These are phyloP conservation scores for Amphicarpaea edgeworthii DNA, from an alignment of 306 rosid species.

Conservation along the genomic window DNA sequence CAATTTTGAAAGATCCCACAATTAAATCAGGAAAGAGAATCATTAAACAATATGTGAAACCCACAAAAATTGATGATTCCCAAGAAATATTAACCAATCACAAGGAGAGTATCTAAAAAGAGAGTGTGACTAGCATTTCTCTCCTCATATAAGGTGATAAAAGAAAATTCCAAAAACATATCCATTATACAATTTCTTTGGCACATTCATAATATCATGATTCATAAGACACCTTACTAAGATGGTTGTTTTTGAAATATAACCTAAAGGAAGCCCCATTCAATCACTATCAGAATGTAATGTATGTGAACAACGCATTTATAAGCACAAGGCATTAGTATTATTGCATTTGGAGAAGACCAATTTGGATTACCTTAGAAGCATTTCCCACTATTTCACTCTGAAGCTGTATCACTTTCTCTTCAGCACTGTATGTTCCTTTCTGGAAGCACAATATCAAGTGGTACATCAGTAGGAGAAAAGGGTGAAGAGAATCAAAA, in stretches of 20 bases:
- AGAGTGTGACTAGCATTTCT: no score
- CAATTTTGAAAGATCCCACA: no score
- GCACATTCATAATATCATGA: not conserved
- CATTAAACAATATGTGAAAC: no score
- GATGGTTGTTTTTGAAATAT: slow-evolving; percentile 6
- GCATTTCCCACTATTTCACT: slow-evolving; percentile 87
- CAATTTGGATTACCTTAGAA: slow-evolving; percentile 69
- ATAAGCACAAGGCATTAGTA: slow-evolving; percentile 11
- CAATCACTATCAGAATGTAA: slow-evolving; percentile 8
- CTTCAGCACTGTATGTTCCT: slow-evolving; percentile 69
- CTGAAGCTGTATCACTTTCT: slow-evolving; percentile 73
- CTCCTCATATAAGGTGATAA: no score
- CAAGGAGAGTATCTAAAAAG: no score
- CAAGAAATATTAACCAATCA: no score
- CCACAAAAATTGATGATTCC: no score
- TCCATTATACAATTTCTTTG: not conserved
- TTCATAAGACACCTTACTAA: not conserved
- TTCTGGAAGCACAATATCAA: slow-evolving; percentile 56
- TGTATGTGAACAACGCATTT: slow-evolving; percentile 16
- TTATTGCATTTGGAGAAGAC: slow-evolving; percentile 24
- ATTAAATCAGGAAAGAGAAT: no score
- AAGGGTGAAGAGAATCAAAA: slow-evolving; percentile 16
- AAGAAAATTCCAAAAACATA: not conserved
- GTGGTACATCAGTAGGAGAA: slow-evolving; percentile 21
- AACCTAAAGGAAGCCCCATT: not conserved